Evolutionary conservation across 1,284 basidiomycete species (phyloP), one percentile per base, ranked within the genome.

Genomic region (Leccinum subatratum): DNA sequence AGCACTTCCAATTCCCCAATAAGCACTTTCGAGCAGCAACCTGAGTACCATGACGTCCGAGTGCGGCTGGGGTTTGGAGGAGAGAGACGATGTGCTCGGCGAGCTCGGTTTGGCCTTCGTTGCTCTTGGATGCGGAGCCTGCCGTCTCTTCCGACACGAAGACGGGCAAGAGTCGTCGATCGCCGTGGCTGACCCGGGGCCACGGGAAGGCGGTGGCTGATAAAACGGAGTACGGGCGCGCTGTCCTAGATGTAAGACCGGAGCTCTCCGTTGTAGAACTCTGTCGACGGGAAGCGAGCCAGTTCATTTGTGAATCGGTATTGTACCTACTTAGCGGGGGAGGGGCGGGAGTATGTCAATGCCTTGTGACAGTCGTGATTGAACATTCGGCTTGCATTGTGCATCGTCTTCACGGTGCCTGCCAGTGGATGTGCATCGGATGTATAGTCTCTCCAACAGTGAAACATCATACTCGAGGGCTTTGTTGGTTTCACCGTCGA

Each of bases 131-230:
- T 56, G 81, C 79, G 0, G 84, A 80, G 3, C 85, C 85, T 71
- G 81, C 81, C 68, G 86, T 85, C 70, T 90, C 87, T 70, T 88
- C 85, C 0, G 81, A 71, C 3, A 89, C 75, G 68, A 88, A 88
- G 6, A 85, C 82, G 1, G 86, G 86, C 11, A 81, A 73, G 48
- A 83, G 68, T 6, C 70, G 69, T 3, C 74, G 62, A 8, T 32
- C 77, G 18, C 34, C 34, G 0, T 71, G 30, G 12, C 64, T 69
- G 0, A 42, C 45, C 20, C 66, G 71, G 0, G 86, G 86, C 88
- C 88, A 89, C 0, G 86, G 86, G 68, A 89, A 89, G 3, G 76
- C 68, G 0, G 81, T 80, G 1, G 70, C 67, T 0, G 73, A 71
- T 3, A 88, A 78, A n/a, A n/a, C n/a, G n/a, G n/a, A 84, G 77